Conservation (phyloP, 2,329 filamentous ascomycete species). For the Helotiales sp. region DNA sequence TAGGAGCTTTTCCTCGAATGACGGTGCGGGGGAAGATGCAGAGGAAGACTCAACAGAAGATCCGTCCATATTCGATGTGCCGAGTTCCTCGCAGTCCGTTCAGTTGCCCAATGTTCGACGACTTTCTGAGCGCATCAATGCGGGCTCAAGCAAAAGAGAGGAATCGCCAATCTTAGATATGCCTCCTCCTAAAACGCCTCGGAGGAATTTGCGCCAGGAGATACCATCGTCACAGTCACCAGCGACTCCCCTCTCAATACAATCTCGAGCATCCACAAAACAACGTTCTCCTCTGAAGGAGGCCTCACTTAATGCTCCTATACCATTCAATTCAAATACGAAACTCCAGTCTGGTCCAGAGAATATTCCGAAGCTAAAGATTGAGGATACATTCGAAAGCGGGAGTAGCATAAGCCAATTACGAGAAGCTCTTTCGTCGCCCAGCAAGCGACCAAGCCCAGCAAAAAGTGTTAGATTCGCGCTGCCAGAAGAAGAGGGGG, state of each 20-base stretch:
- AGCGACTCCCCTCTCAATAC: slow-evolving; percentile 30
- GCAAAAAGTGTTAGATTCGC: slow-evolving; percentile 32
- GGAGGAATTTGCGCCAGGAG: slow-evolving; percentile 20
- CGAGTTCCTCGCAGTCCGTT: slow-evolving; percentile 18
- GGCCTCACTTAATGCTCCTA: slow-evolving; percentile 26
- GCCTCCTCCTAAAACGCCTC: slow-evolving; percentile 31
- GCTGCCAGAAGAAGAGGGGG: slow-evolving; percentile 13
- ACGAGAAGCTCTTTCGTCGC: slow-evolving; percentile 17
- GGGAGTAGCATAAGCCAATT: slow-evolving; percentile 22
- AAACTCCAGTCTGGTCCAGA: slow-evolving; percentile 14
- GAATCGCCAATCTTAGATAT: slow-evolving; percentile 13
- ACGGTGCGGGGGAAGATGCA: slow-evolving; percentile 11
- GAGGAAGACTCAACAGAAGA: slow-evolving; percentile 9
- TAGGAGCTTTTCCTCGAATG: slow-evolving; percentile 21
- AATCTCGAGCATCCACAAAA: slow-evolving; percentile 17
- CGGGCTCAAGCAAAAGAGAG: not conserved
- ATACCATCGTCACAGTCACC: slow-evolving; percentile 38
- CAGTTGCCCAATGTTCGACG: slow-evolving; percentile 1
- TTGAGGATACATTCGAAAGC: slow-evolving; percentile 31
- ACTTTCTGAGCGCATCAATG: not conserved
- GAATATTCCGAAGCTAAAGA: slow-evolving; percentile 24
- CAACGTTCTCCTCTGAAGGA: slow-evolving; percentile 24
- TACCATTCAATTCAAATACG: slow-evolving; percentile 22
- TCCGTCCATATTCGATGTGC: slow-evolving; percentile 23
- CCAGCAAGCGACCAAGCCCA: slow-evolving; percentile 27